Evolutionary conservation across 75 land plant species (phyloP), one percentile per base, ranked within the genome.

Genomic region (Pinus albicaulis): DNA sequence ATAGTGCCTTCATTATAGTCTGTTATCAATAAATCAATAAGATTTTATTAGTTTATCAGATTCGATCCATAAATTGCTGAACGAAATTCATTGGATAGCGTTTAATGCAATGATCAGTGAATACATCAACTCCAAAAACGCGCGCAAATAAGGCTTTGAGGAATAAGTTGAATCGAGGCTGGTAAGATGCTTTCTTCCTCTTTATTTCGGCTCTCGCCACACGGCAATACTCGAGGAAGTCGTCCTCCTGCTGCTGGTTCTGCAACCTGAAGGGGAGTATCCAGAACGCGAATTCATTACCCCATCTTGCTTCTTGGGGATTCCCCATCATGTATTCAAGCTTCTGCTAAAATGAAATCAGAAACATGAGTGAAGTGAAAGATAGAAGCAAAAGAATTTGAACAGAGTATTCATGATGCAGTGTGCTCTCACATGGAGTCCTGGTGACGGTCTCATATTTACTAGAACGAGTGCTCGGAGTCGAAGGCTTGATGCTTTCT

Each of bases 171-270:
- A 84, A 87, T 16, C 44, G 12, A 7, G 90, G 88, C 66, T 92
- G 94, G 3, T 85, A 60, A 17, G 98, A 95, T 16, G 36, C 38
- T 77, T 95, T 95, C 77, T 93, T 93, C 68, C 85, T 72, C 36
- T 85, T 82, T 4, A 76, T 36, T 0, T 79, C 74, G 1, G 36
- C 76, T 71, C 84, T 91, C 0, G 97, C 92, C 57, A 81, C 66
- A 22, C 85, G 80, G 55, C 91, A 82, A 69, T 89, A 85, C 57
- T 93, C 86, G 31, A 95, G 77, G 12, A 91, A 96, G 8, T 20
- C 23, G n/a, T 59, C 61, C 22, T 78, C 72, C 8, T 75, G 12
- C 14, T 57, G 13, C 12, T 48, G 28, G 26, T 63, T 19, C 19
- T 41, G 68, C 61, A 76, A 15, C 5, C 59, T 57, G 19, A 86